Evolutionary conservation across 164 flowering plant genomes (phyloP), one percentile per base, ranked within the genome.

Genomic region (Nymphaea colorata): DNA sequence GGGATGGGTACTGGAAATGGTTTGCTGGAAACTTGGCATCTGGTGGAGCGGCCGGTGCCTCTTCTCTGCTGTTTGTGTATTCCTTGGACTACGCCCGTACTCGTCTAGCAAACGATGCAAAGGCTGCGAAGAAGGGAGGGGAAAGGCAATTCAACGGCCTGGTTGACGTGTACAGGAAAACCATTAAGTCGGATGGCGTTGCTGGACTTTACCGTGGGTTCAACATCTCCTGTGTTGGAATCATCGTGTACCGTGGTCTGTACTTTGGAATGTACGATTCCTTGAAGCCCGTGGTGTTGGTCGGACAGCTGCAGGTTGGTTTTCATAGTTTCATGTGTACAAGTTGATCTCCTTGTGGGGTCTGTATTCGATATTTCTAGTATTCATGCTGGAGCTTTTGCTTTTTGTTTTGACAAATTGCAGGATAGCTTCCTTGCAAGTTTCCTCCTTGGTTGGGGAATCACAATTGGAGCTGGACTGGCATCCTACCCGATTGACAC

Each of bases 21-120:
- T 71, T 71, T 71, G 73, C 73, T 66, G 73, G 73, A 3, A 71
- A 71, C 73, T 66, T 71, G 73, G 73, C 69, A 18, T 71, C 73
- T 15, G 73, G 73, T 64, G 73, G 73, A 25, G 68, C 65, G 5
- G 73, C 73, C 11, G 73, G 73, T 44, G 73, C 73, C 17, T 71
- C 73, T 12, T 71, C 73, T 41, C 73, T 71, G 7, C 60, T 71
- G 6, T 71, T 71, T 71, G 73, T 71, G 4, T 71, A 71, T 44
- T 71, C 73, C 64, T 61, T 71, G 18, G 73, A 71, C 61, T 71
- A 71, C 66, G 73, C 69, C 15, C 73, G 73, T 4, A 71, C 69
- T 36, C 73, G 73, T 66, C 59, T 71, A 15, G 73, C 73, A 14
- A 71, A 71, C 66, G 73, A 71, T 66, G 12, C 73, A 41, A 66